Conservation (phyloP, 2,329 filamentous ascomycete genomes). For the Capronia epimyces region DNA sequence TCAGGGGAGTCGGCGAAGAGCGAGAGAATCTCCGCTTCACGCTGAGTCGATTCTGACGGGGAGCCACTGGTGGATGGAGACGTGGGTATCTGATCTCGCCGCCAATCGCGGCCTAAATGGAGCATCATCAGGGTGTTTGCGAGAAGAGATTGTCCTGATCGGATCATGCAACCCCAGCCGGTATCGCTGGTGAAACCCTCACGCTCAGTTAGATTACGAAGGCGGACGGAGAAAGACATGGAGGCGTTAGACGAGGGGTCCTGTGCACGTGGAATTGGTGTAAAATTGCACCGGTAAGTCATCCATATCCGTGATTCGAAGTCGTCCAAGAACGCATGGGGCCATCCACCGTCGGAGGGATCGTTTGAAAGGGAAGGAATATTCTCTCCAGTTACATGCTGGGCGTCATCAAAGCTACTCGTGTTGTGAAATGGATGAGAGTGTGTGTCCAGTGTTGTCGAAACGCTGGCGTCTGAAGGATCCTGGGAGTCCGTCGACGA, state of each 20-base stretch:
- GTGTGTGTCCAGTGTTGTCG: constrained; percentile 18
- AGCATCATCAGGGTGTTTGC: constrained; percentile 75
- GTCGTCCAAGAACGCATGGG: constrained; percentile 76
- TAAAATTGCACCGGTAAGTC: constrained; percentile 87
- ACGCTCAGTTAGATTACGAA: constrained; percentile 75
- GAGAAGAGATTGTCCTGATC: constrained; percentile 86
- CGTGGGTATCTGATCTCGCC: constrained; percentile 42
- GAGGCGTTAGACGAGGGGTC: constrained; percentile 65
- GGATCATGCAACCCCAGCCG: constrained; percentile 98
- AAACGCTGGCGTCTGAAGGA: constrained; percentile 24
- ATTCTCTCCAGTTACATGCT: constrained; percentile 23
- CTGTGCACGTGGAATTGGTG: constrained; percentile 70
- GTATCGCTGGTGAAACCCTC: constrained; percentile 85
- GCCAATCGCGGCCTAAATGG: constrained; percentile 62
- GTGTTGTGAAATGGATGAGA: constrained; percentile 10
- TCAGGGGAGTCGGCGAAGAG: constrained; percentile 81
- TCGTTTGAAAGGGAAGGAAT: constrained; percentile 27
- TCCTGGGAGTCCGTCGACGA: constrained; percentile 29
- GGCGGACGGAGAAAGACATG: constrained; percentile 76
- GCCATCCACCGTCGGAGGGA: constrained; percentile 59
- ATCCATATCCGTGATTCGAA: constrained; percentile 94
- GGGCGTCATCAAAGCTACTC: constrained; percentile 27
- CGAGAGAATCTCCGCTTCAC: constrained; percentile 55
- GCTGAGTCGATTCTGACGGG: constrained; percentile 7
- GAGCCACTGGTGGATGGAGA: not conserved